phyloP scores from a whole-genome alignment of 148 eudicot species.

The Cornus suecica region DNA sequence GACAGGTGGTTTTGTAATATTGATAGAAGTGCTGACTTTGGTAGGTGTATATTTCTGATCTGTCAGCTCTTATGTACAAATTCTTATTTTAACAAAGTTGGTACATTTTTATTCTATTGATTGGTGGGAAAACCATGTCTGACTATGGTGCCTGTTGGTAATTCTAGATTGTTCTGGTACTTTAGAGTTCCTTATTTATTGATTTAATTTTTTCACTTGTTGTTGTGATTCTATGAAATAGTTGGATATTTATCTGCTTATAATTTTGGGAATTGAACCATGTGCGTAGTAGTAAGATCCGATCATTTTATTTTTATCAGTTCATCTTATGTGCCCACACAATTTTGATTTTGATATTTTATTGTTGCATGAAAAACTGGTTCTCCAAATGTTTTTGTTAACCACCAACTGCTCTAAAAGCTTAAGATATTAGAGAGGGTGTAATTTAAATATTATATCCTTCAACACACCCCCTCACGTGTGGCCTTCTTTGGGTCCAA shows the following conservation, averaged over 20 bases:
- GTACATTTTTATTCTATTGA: neutral
- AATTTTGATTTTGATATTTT: neutral
- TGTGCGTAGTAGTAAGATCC: no score
- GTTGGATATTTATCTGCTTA: neutral
- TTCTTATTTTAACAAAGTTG: neutral
- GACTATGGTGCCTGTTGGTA: neutral
- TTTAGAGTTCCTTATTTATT: conserved; percentile 2
- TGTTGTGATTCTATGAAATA: neutral
- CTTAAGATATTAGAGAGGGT: no score
- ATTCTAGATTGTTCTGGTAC: neutral
- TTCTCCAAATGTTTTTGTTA: neutral
- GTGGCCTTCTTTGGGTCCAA: no score
- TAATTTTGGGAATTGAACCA: neutral
- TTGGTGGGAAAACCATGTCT: neutral
- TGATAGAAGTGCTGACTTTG: neutral
- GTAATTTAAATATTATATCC: no score
- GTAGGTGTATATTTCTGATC: neutral
- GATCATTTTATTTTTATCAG: neutral
- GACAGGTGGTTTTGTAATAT: neutral
- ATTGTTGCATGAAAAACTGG: no score
- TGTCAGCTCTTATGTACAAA: neutral
- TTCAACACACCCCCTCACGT: no score
- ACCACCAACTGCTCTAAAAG: neutral
- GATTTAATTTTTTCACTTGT: neutral
- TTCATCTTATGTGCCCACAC: no score